Evolutionary conservation across 495 filamentous ascomycete genomes (phyloP), one percentile per base, ranked within the genome.

Genomic region (Daldinia caldariorum): DNA sequence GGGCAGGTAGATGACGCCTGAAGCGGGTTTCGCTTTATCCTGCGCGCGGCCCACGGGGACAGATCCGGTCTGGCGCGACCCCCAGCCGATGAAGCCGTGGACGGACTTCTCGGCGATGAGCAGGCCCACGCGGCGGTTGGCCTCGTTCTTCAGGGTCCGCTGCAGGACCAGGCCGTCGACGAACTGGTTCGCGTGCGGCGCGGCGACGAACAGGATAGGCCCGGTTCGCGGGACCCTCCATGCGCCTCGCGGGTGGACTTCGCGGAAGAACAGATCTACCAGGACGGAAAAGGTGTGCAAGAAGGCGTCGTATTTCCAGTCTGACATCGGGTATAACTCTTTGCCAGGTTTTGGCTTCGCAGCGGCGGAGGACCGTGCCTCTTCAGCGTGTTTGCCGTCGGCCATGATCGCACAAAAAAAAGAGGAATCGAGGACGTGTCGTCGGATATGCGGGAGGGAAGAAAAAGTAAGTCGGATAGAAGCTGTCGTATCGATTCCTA

Each of bases 151-250:
- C 20, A 98, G 86, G 6, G 92, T 91, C 53, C 94, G 92, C 87
- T 96, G 95, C 26, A 99, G 85, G 63, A 98, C 92, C 35, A 99
- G 85, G 38, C 94, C 94, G 73, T 99, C 95, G 71, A 98, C 93
- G 72, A 99, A 99, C 89, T 99, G 95, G 78, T 99, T 99, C 51
- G 95, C 96, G 85, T 99, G 95, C 67, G 95, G 95, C 18, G 96
- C 95, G n/a, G 94, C 94, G 66, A 99, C 95, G 75, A 99, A 94
- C 43, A 99, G 93, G 60, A 99, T 87, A 0, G 95, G 94, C 1
- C 93, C 95, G 68, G 87, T 85, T 65, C 89, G 86, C 38, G 95
- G 95, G 22, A 99, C 90, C 78, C 92, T 92, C 92, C 95, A 99
- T 53, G 92, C 89, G 61, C 93, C 92, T 50, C 95, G 90, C 7